A percentile compares a stretch with the other conserved stretches of the same genome.
Conservation (phyloP, 1,139 yeast species). For the Kazachstania sp. region DNA sequence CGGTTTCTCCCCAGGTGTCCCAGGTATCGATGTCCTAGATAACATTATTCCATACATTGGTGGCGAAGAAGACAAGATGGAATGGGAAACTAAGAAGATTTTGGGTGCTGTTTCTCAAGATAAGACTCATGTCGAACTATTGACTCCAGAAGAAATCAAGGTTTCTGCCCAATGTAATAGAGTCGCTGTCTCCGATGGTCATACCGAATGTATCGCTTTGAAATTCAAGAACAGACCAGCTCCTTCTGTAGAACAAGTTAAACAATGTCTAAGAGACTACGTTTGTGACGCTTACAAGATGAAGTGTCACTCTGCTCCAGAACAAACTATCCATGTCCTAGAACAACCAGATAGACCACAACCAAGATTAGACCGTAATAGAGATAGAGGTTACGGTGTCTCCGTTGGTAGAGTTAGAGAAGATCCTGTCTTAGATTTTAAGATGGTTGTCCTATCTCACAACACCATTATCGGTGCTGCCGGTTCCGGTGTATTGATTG, state of each 20-base stretch:
- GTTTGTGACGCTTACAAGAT: conserved; percentile 74
- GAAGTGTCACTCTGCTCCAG: conserved; percentile 88
- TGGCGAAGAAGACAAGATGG: conserved; percentile 97
- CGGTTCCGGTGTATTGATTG: conserved; percentile 96
- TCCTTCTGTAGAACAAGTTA: conserved; percentile 76
- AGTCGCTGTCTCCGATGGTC: conserved; percentile 96
- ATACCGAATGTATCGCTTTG: conserved; percentile 88
- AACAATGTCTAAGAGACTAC: conserved; percentile 60
- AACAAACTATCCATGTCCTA: conserved; percentile 80
- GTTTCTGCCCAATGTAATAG: conserved; percentile 97
- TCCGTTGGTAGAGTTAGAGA: conserved; percentile 91
- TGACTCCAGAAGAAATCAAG: conserved; percentile 62
- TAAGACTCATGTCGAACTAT: conserved; percentile 50
- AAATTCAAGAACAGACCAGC: conserved; percentile 75
- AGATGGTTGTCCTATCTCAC: conserved; percentile 93
- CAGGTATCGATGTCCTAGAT: conserved; percentile 90
- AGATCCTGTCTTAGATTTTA: conserved; percentile 86
- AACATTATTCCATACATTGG: conserved; percentile 89
- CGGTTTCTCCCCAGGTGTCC: conserved; percentile 96
- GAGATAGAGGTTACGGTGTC: conserved; percentile 92
- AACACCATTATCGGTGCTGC: conserved; percentile 99
- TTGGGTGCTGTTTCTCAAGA: conserved; percentile 53
- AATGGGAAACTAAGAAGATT: conserved; percentile 96
- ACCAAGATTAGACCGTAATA: conserved; percentile 93
- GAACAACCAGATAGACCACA: conserved; percentile 94